phyloP scores from a whole-genome alignment of 2,329 filamentous ascomycete species.

The Aspergillus arachidicola region DNA sequence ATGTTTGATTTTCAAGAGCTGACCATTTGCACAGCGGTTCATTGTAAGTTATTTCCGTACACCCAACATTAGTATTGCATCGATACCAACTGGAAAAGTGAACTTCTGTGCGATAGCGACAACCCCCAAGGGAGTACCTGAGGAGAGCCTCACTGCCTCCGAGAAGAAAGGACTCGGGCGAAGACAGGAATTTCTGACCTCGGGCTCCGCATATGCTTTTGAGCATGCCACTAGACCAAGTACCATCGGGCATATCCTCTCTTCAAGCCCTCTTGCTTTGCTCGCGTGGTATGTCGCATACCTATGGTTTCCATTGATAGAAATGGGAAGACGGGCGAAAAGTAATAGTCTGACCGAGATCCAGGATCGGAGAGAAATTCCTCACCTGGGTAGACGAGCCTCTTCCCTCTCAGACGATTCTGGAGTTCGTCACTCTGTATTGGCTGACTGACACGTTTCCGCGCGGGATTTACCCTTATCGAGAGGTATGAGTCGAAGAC shows the following conservation, averaged over 20 bases:
- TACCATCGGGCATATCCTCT: conserved; percentile 39
- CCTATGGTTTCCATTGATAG: neutral
- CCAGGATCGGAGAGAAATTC: conserved; percentile 45
- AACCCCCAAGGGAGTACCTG: conserved; percentile 26
- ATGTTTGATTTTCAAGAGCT: neutral
- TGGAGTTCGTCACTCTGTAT: conserved; percentile 39
- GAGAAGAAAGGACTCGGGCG: conserved; percentile 36
- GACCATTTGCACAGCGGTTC: conserved; percentile 22
- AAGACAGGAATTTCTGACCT: conserved; percentile 19
- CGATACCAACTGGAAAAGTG: conserved; percentile 24
- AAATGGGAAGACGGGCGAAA: neutral
- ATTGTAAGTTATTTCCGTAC: conserved; percentile 24
- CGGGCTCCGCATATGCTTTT: conserved; percentile 28
- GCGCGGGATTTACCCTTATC: conserved; percentile 36
- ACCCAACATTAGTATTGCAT: neutral
- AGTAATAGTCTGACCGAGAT: neutral
- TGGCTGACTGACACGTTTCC: conserved; percentile 44
- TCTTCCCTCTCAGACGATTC: conserved; percentile 33
- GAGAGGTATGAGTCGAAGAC: conserved; percentile 22
- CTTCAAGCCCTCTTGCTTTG: conserved; percentile 34
- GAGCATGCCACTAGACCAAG: conserved; percentile 37
- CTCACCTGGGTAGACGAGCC: conserved; percentile 40
- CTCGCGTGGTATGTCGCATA: conserved; percentile 30
- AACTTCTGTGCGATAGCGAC: conserved; percentile 29
- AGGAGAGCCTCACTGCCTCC: conserved; percentile 21